These are phyloP conservation scores for Cardamine resedifolia DNA, from an alignment of 345 rosid genomes.

Conservation along the genomic window DNA sequence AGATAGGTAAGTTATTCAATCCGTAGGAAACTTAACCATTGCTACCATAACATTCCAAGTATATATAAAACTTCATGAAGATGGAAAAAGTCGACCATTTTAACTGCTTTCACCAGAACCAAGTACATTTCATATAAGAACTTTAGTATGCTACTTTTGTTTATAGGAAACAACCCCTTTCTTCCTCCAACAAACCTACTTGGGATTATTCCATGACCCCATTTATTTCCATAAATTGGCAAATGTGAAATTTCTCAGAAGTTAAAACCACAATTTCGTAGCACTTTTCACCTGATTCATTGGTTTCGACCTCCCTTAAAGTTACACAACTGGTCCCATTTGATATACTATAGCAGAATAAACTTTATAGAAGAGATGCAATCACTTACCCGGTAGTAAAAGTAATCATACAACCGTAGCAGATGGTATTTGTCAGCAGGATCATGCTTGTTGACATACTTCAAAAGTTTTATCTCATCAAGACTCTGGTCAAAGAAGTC, in stretches of 20 bases:
- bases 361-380: neutral
- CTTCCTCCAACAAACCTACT: neutral
- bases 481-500: slow-evolving; percentile 99
- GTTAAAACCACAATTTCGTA: neutral
- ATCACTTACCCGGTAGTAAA: slow-evolving; percentile 85
- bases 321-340: neutral
- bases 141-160: neutral
- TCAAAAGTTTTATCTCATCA: slow-evolving; percentile 97
- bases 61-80: neutral
- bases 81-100: neutral
- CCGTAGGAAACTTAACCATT: neutral
- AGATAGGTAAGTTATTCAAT: neutral
- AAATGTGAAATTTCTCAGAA: neutral
- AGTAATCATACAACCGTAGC: slow-evolving; percentile 96
- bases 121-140: neutral
- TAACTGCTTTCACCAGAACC: neutral
- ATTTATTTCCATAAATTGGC: neutral
- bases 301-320: neutral
- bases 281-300: neutral
- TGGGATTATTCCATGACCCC: neutral
- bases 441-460: slow-evolving; percentile 97
- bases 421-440: slow-evolving; percentile 95
- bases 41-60: neutral
- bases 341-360: neutral
- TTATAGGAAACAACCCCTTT: neutral